Evolutionary conservation across 768 basidiomycete genomes (phyloP), one percentile per base, ranked within the genome.

Genomic region (Macrocybe gigantea): DNA sequence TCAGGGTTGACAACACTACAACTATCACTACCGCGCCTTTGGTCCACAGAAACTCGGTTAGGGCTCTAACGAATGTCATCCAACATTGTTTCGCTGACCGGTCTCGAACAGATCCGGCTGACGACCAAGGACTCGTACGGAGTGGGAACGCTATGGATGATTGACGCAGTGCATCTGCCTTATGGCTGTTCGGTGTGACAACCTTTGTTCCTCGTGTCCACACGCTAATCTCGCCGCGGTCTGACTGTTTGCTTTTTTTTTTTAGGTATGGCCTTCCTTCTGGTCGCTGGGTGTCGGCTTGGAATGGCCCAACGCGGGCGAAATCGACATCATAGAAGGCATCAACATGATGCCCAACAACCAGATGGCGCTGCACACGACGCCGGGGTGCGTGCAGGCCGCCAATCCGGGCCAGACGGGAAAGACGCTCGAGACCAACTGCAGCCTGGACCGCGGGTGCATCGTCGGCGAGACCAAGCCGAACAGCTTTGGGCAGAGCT

Each of bases 1-100:
- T 92, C 41, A 78, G 74, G 54, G 89, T 91, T 3, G 88, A 89
- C 66, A 85, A 88, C 53, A 69, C 68, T 1, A 79, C 77, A 6
- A 67, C 71, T 47, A 74, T 86, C 2, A 55, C 71, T 1, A 53
- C 58, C 22, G 72, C 74, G 7, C 51, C 54, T n/a, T 47, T 64
- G 11, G 58, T 68, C 13, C 73, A 79, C 51, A 68, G 88, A 37
- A 78, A 82, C 54, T 70, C 85, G 11, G 85, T 88, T 34, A 38
- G 69, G 57, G 11, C 10, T 22, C 12, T 49, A 5, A 42, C 22
- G 8, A 30, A 7, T 11, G 14, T 13, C 33, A 9, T 30, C 40
- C 2, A 36, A 33, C 22, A 34, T 13, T 41, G 14, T 30, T 41
- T 13, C 32, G 12, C 38, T 22, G 40, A 36, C 13, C 42, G 45